These are phyloP conservation scores for Chloranthus sessilifolius DNA, from an alignment of 164 flowering plant genomes.

Conservation along the genomic window DNA sequence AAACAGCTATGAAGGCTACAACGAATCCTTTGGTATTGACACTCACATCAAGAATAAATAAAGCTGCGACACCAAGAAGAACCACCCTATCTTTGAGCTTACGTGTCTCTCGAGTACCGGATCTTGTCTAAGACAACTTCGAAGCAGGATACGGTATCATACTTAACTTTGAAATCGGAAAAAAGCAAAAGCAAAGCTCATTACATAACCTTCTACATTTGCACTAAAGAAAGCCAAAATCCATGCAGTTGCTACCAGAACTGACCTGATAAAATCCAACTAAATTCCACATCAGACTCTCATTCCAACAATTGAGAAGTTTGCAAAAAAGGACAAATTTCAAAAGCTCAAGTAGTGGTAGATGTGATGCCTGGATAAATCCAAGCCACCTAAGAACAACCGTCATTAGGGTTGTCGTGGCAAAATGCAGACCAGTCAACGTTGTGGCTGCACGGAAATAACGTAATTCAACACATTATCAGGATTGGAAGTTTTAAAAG, in stretches of 20 bases:
- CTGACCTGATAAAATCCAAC: slow-evolving; percentile 90
- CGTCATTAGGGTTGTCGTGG: slow-evolving; percentile 76
- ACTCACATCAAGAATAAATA: slow-evolving; percentile 87
- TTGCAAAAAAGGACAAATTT: slow-evolving; percentile 79
- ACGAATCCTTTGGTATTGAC: slow-evolving; percentile 72
- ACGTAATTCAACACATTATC: not conserved
- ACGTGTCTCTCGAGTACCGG: slow-evolving; percentile 79
- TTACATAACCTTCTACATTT: not conserved
- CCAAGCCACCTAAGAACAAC: slow-evolving; percentile 63
- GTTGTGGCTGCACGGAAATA: slow-evolving; percentile 69
- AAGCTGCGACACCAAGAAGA: slow-evolving; percentile 84
- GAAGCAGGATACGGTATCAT: slow-evolving; percentile 51
- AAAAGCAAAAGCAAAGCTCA: not conserved
- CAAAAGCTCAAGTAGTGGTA: slow-evolving; percentile 66
- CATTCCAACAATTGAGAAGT: slow-evolving; percentile 88
- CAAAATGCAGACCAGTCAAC: slow-evolving; percentile 89
- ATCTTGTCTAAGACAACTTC: slow-evolving; percentile 34
- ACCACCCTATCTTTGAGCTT: slow-evolving; percentile 73
- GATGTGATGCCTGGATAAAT: slow-evolving; percentile 66
- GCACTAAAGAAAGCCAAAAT: not conserved
- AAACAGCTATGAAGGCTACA: slow-evolving; percentile 74
- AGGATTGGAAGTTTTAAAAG: not conserved
- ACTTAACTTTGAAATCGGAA: slow-evolving; percentile 85
- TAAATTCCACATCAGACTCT: slow-evolving; percentile 90
- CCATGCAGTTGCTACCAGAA: not conserved